Evolutionary conservation across 257 asterid species (phyloP).

Genomic region (Nicotiana paniculata): DNA sequence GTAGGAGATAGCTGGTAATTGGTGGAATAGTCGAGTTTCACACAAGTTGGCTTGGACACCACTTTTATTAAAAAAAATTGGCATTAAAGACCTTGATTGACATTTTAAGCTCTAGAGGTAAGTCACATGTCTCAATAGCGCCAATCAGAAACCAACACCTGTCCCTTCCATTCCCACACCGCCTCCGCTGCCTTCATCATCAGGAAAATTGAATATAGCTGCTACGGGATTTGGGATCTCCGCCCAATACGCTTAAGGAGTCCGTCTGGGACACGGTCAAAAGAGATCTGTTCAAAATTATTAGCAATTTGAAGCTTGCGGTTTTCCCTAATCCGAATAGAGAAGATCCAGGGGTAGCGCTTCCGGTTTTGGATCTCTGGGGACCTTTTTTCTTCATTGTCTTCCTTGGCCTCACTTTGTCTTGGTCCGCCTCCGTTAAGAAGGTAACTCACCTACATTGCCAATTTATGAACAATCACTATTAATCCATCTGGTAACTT

Average conservation of each 20-base stretch:
- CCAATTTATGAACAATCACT: too few relatives aligned
- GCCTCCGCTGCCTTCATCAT: slow-evolving; percentile 30
- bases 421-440: slow-evolving; percentile 96
- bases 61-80: too few relatives aligned
- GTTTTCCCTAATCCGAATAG: slow-evolving; percentile 90
- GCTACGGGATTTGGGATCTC: slow-evolving; percentile 62
- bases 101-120: too few relatives aligned
- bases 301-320: slow-evolving; percentile 84
- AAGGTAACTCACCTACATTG: slow-evolving; percentile 39
- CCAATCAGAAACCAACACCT: slow-evolving; percentile 8
- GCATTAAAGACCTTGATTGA: too few relatives aligned
- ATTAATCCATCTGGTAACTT: too few relatives aligned
- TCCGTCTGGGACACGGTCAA: slow-evolving; percentile 93
- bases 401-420: slow-evolving; percentile 84
- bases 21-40: too few relatives aligned
- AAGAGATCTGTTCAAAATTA: slow-evolving; percentile 82
- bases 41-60: too few relatives aligned
- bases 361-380: slow-evolving; percentile 98
- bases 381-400: slow-evolving; percentile 96
- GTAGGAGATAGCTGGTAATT: too few relatives aligned
- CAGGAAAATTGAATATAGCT: slow-evolving; percentile 18
- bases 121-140: too few relatives aligned
- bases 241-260: slow-evolving; percentile 77
- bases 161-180: slow-evolving; percentile 23
- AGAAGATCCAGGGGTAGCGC: slow-evolving; percentile 97